Evolutionary conservation across 495 filamentous ascomycete species (phyloP), one percentile per base, ranked within the genome.

Genomic region (Penicillium cosmopolitanum): DNA sequence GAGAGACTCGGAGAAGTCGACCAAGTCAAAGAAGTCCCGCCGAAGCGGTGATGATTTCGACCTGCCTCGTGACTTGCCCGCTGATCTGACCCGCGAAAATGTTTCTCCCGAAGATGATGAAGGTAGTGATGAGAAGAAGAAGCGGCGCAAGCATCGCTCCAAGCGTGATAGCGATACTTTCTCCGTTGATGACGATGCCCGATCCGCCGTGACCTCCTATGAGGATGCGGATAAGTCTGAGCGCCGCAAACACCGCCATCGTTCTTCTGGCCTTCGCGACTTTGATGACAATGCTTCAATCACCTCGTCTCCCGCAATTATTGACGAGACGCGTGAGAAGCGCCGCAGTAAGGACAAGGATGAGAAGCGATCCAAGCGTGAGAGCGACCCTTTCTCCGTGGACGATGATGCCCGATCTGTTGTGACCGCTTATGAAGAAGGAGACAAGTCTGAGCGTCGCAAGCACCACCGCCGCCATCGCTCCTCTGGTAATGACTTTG

Each of bases 221-320:
- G 59, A 53, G 44, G 58, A 51, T 47, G 53, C 61, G 33, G 65
- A 70, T 19, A 70, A 69, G 55, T 65, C 56, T 34, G 51, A 69
- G 16, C 53, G 53, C 25, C 62, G 61, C n/a, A 71, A 69, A 53
- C 70, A 61, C 46, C 67, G 62, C 33, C 61, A 57, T 18, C 66
- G 65, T n/a, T 63, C 55, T 44, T 68, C 71, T 4, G 73, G 67
- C 4, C 60, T 64, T 56, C 58, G 62, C 18, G 67, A 68, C 46
- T 68, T 62, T 55, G 71, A 73, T 56, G 70, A 71, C 38, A 21
- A 51, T 35, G 64, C 60, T 11, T 78, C 79, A 4, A 58, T 69
- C 5, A 63, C 67, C 0, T 78, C 77, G 21, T 72, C 78, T 13
- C 68, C 70, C n/a, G 68, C 70, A 28, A 61, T 61, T 31, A 59